Evolutionary conservation across 2,329 filamentous ascomycete species (phyloP).

Genomic region (Hypoxylon sp.): DNA sequence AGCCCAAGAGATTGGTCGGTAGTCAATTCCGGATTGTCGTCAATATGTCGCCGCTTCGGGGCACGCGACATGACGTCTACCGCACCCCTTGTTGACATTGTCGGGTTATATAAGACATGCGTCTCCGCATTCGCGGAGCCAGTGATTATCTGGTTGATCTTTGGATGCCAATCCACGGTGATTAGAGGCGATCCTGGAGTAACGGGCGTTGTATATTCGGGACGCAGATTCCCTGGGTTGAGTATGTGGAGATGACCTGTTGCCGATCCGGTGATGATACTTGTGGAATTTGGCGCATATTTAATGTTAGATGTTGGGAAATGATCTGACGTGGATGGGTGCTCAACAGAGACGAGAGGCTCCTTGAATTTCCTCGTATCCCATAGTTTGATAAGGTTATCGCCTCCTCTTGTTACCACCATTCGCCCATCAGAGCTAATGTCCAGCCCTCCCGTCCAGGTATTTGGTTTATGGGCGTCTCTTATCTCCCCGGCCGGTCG

Average conservation of each 20-base stretch:
- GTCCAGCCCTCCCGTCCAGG: slow-evolving; percentile 93
- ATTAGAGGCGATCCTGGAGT: slow-evolving; percentile 87
- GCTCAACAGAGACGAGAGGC: slow-evolving; percentile 82
- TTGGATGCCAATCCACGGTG: slow-evolving; percentile 89
- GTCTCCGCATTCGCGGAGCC: slow-evolving; percentile 92
- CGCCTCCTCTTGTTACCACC: slow-evolving; percentile 90
- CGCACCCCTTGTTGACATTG: slow-evolving; percentile 83
- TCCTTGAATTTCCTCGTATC: slow-evolving; percentile 96
- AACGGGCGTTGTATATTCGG: slow-evolving; percentile 89
- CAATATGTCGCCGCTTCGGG: slow-evolving; percentile 93
- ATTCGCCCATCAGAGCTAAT: slow-evolving; percentile 92
- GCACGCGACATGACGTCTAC: slow-evolving; percentile 92
- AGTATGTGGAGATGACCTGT: slow-evolving; percentile 91
- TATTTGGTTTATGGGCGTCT: slow-evolving; percentile 83
- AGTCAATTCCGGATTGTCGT: slow-evolving; percentile 89
- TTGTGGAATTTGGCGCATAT: slow-evolving; percentile 86
- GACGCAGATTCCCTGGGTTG: slow-evolving; percentile 88
- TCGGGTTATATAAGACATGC: slow-evolving; percentile 90
- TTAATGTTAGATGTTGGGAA: slow-evolving; percentile 88
- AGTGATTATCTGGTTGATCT: slow-evolving; percentile 95
- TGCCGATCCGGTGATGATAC: slow-evolving; percentile 89
- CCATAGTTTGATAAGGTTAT: slow-evolving; percentile 95
- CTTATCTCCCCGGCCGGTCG: slow-evolving; percentile 85
- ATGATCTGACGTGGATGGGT: slow-evolving; percentile 84
- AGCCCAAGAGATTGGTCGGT: slow-evolving; percentile 86